These are phyloP conservation scores for Cladophialophora bantiana DNA, from an alignment of 2,329 filamentous ascomycete species.

Conservation along the genomic window DNA sequence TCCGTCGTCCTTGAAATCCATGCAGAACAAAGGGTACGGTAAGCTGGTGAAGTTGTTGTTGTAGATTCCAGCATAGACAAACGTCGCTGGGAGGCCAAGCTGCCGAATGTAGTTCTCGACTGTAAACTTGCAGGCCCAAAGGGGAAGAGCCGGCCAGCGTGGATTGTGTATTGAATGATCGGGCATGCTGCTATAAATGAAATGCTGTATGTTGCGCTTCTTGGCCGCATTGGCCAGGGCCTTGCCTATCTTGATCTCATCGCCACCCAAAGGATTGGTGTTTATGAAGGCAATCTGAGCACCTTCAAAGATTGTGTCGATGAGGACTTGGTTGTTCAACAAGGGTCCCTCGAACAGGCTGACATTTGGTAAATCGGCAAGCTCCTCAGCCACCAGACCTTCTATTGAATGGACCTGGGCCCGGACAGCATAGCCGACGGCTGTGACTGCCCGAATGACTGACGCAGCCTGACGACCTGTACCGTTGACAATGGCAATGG, in stretches of 20 bases:
- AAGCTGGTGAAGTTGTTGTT: conserved; percentile 99
- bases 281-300: conserved; percentile 95
- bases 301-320: conserved; percentile 79
- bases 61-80: conserved; percentile 96
- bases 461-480: conserved; percentile 95
- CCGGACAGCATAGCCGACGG: conserved; percentile 90
- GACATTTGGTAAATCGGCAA: conserved; percentile 81
- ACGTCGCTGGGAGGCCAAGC: conserved; percentile 83
- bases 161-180: conserved; percentile 83
- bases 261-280: conserved; percentile 88
- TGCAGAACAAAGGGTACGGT: conserved; percentile 91
- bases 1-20: conserved; percentile 83
- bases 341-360: conserved; percentile 71
- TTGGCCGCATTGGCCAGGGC: conserved; percentile 89
- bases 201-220: conserved; percentile 79
- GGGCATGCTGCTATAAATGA: conserved; percentile 96
- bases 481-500: conserved; percentile 92
- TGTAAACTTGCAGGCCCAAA: conserved; percentile 91
- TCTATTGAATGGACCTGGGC: conserved; percentile 89
- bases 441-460: conserved; percentile 90
- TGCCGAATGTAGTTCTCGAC: conserved; percentile 90
- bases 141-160: conserved; percentile 79
- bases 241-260: conserved; percentile 88
- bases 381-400: conserved; percentile 86
- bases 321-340: conserved; percentile 74